These are phyloP conservation scores for Fonsecaea erecta DNA, from an alignment of 2,329 filamentous ascomycete species.

Conservation along the genomic window DNA sequence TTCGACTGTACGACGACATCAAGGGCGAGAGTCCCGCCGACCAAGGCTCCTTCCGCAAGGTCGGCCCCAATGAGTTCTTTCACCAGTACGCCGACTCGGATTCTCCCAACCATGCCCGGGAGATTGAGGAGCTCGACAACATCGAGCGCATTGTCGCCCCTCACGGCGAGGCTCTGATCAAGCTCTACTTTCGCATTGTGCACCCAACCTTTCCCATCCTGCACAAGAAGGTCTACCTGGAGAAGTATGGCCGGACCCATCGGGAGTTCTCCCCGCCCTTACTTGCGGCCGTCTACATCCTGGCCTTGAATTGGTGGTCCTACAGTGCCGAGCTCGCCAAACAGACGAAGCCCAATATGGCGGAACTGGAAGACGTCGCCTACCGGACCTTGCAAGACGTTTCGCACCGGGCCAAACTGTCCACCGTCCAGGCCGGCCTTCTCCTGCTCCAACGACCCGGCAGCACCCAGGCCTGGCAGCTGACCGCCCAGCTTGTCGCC, in stretches of 20 bases:
- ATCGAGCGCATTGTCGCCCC: constrained; percentile 76
- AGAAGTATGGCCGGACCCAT: constrained; percentile 75
- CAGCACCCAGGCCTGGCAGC: constrained; percentile 53
- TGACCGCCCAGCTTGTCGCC: constrained; percentile 60
- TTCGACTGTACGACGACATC: constrained; percentile 38
- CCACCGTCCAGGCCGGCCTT: constrained; percentile 61
- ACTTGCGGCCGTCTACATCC: constrained; percentile 77
- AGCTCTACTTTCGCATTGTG: constrained; percentile 79
- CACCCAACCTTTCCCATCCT: constrained; percentile 83
- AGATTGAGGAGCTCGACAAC: constrained; percentile 38
- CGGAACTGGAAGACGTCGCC: constrained; percentile 34
- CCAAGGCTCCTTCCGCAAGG: constrained; percentile 38
- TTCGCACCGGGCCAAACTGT: constrained; percentile 51
- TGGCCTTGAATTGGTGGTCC: constrained; percentile 89
- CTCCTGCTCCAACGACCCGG: constrained; percentile 57
- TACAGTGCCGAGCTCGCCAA: constrained; percentile 49
- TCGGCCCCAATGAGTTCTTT: constrained; percentile 37
- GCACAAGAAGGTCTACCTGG: constrained; percentile 77
- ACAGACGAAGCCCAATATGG: constrained; percentile 37
- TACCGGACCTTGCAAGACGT: constrained; percentile 36
- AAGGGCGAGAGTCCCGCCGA: constrained; percentile 35
- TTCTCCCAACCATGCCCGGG: constrained; percentile 34
- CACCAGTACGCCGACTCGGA: constrained; percentile 38
- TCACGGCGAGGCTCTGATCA: constrained; percentile 75
- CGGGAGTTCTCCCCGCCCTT: constrained; percentile 76